These are phyloP conservation scores for Lentinula sp. DNA, from an alignment of 768 basidiomycete species.

Conservation along the genomic window DNA sequence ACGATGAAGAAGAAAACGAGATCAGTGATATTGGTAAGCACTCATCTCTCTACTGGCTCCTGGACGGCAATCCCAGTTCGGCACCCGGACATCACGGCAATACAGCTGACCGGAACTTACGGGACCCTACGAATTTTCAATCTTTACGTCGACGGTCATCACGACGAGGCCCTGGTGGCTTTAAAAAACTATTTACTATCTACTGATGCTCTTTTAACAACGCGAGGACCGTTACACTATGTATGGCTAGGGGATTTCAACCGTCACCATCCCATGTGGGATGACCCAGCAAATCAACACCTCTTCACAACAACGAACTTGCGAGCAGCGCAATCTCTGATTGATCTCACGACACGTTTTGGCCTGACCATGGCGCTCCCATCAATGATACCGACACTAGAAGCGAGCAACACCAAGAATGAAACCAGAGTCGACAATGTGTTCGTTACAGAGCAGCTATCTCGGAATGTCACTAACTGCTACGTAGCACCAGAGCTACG, in stretches of 20 bases:
- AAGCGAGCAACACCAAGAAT: constrained; percentile 15
- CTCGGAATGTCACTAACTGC: constrained; percentile 16
- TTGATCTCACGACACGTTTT: constrained; percentile 14
- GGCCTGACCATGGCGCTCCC: constrained; percentile 23
- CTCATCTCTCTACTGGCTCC: constrained; percentile 8
- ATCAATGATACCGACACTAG: constrained; percentile 19
- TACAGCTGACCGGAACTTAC: constrained; percentile 8
- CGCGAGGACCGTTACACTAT: neutral
- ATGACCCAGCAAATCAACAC: constrained; percentile 8
- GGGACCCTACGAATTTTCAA: constrained; percentile 1
- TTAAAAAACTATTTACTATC: neutral
- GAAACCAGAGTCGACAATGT: constrained; percentile 24
- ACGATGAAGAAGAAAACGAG: constrained; percentile 1
- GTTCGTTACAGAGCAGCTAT: constrained; percentile 14
- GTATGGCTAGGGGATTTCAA: too few species aligned
- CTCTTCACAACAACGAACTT: constrained; percentile 11
- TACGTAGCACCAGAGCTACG: constrained; percentile 8
- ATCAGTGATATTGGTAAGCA: constrained; percentile 12
- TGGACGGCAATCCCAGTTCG: constrained; percentile 16
- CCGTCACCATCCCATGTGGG: too few species aligned
- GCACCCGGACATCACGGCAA: constrained; percentile 14
- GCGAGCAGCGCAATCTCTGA: constrained; percentile 6
- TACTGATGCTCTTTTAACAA: neutral
- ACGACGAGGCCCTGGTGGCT: constrained; percentile 7
- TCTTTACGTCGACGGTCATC: constrained; percentile 10